phyloP scores from a whole-genome alignment of 225 moss, liverwort and hornwort genomes.

The Climacium dendroides region DNA sequence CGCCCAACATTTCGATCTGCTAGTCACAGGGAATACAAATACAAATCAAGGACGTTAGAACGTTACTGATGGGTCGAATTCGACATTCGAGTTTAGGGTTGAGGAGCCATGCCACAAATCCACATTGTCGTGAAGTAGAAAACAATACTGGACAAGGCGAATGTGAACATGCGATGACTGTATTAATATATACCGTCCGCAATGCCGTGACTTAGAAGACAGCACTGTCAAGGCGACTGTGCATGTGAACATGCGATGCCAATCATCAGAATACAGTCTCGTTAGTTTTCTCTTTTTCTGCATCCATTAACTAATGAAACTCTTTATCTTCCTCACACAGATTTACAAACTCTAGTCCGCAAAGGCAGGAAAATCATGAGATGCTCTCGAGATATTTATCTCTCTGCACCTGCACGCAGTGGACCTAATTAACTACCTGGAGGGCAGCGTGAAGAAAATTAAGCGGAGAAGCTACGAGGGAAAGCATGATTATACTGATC shows the following conservation, averaged over 20 bases:
- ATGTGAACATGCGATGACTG: not conserved
- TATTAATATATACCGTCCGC: no score
- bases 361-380: no score
- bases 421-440: not conserved
- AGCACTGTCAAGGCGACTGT: not conserved
- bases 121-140: not conserved
- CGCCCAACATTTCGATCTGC: not conserved
- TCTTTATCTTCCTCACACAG: not conserved
- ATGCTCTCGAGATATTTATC: not conserved
- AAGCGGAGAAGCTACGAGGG: not conserved
- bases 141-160: no score
- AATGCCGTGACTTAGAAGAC: not conserved
- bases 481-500: not conserved
- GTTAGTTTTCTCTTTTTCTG: not conserved
- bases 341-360: not conserved
- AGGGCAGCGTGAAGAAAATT: not conserved
- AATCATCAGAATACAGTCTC: not conserved
- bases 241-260: not conserved
- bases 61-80: not conserved
- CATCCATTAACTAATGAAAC: not conserved
- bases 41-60: not conserved
- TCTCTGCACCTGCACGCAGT: not conserved
- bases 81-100: not conserved
- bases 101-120: not conserved
- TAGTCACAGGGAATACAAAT: not conserved